These are phyloP conservation scores for Ustilago lituana DNA, from an alignment of 1,284 basidiomycete genomes.

Conservation along the genomic window DNA sequence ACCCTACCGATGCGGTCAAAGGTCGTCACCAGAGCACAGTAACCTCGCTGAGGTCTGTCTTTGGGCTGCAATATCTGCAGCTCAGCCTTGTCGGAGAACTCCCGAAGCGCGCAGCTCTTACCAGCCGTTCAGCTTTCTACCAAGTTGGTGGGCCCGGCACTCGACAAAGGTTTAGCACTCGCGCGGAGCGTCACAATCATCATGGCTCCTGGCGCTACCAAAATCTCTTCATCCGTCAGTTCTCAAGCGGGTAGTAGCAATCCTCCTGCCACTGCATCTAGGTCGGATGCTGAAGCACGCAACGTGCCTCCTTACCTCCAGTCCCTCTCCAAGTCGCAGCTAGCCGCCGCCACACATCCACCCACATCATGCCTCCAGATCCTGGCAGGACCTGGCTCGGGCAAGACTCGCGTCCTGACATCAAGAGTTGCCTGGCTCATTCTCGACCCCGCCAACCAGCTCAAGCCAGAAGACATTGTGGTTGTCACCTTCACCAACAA, in stretches of 20 bases:
- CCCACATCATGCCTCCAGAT: constrained; percentile 60
- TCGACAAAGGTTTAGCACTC: no score
- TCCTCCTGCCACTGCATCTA: neutral
- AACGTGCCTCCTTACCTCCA: constrained; percentile 27
- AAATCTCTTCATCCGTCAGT: no score
- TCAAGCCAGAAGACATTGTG: constrained; percentile 58
- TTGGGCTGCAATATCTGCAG: no score
- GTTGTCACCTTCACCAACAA: constrained; percentile 75
- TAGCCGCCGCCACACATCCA: constrained; percentile 56
- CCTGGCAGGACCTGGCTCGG: constrained; percentile 64
- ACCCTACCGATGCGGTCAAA: no score
- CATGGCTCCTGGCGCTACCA: constrained; percentile 19
- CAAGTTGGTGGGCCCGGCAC: no score
- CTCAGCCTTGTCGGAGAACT: neutral
- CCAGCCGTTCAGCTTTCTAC: neutral
- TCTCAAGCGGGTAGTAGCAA: constrained; percentile 8
- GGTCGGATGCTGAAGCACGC: neutral
- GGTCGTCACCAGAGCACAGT: no score
- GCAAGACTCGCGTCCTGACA: constrained; percentile 65
- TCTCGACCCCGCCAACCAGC: constrained; percentile 37
- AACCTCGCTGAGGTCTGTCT: no score
- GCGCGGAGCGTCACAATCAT: no score
- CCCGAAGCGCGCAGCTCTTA: neutral
- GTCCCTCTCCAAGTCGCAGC: constrained; percentile 55
- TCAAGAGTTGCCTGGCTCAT: constrained; percentile 63